phyloP scores from a whole-genome alignment of 2,329 filamentous ascomycete genomes.

The Spiromastix sp. region DNA sequence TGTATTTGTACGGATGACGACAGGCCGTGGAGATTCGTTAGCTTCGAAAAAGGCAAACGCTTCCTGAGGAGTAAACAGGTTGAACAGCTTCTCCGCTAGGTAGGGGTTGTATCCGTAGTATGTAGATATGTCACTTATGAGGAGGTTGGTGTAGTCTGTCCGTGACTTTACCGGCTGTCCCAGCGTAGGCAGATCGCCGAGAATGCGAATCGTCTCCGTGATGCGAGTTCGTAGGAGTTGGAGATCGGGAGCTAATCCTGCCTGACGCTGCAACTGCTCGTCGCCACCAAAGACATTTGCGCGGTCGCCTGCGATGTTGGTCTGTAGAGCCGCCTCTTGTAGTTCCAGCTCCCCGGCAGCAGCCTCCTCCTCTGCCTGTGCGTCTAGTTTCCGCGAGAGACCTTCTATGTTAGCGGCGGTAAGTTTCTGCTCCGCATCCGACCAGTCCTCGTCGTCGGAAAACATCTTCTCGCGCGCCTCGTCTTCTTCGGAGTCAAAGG shows the following conservation, averaged over 20 bases:
- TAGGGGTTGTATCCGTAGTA: conserved; percentile 96
- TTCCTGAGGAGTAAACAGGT: conserved; percentile 83
- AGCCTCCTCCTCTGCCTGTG: conserved; percentile 71
- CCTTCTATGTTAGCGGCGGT: conserved; percentile 95
- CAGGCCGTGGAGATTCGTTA: conserved; percentile 86
- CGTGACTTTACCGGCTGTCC: conserved; percentile 71
- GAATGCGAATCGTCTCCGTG: conserved; percentile 82
- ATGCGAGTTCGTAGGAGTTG: conserved; percentile 81
- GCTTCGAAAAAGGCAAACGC: conserved; percentile 98
- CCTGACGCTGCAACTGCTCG: conserved; percentile 47
- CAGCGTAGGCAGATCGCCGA: conserved; percentile 78
- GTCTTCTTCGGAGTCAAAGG: conserved; percentile 63
- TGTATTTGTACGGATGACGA: conserved; percentile 96
- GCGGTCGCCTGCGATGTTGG: conserved; percentile 78
- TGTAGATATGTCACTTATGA: conserved; percentile 83
- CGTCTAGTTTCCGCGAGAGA: conserved; percentile 73
- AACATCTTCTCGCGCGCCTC: conserved; percentile 61
- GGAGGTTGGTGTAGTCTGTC: conserved; percentile 75
- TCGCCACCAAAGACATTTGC: conserved; percentile 57
- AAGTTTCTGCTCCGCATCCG: conserved; percentile 77
- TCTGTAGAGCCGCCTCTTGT: conserved; percentile 76
- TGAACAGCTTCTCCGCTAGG: conserved; percentile 91
- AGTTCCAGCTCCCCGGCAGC: conserved; percentile 82
- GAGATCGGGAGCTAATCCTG: conserved; percentile 73
- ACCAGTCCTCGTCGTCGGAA: conserved; percentile 88